Conservation (phyloP, 2,329 filamentous ascomycete species). For the Fusarium udum region DNA sequence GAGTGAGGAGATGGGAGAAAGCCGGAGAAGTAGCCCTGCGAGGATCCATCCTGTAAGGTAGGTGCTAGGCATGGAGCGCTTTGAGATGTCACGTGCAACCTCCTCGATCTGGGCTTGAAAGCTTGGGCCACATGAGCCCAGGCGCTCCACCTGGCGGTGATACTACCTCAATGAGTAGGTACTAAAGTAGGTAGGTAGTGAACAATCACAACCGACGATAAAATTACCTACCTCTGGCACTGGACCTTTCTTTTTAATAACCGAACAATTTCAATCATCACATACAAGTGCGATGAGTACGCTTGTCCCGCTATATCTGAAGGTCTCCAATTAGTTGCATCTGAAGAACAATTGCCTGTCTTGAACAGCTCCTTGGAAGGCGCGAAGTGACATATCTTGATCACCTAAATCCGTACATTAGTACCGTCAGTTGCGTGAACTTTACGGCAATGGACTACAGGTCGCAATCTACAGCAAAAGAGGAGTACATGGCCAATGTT, state of each 20-base stretch:
- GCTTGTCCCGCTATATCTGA: not conserved
- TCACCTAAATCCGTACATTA: not conserved
- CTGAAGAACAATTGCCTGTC: not conserved
- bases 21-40: conserved; percentile 39
- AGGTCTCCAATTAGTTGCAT: not conserved
- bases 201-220: not conserved
- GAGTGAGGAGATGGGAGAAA: conserved; percentile 40
- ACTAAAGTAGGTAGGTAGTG: not conserved
- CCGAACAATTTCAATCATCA: not conserved
- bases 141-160: not conserved
- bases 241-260: not conserved
- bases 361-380: not conserved
- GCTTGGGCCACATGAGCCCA: conserved; percentile 11
- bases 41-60: conserved; percentile 10
- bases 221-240: not conserved
- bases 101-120: conserved; percentile 1
- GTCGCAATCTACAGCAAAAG: conserved; percentile 39
- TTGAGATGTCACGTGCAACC: conserved; percentile 24
- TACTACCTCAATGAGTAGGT: not conserved
- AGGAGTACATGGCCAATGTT: conserved; percentile 59
- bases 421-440: not conserved
- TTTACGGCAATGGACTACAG: conserved; percentile 38
- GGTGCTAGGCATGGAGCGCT: conserved; percentile 7
- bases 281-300: not conserved
- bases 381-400: not conserved